Conservation (phyloP, 2,329 filamentous ascomycete species). For the Hypocreales sp. region DNA sequence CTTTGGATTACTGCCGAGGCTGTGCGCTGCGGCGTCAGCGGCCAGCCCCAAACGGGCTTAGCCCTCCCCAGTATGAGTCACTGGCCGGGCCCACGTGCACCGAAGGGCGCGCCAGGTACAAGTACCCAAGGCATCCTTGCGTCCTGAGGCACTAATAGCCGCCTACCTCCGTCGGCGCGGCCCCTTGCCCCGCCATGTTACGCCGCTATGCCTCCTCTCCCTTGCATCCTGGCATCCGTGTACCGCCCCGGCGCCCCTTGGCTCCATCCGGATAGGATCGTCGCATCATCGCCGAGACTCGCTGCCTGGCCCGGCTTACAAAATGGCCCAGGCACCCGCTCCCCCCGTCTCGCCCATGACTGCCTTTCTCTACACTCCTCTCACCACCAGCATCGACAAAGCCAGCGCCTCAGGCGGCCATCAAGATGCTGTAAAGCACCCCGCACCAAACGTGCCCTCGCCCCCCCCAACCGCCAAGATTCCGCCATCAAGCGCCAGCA, state of each 20-base stretch:
- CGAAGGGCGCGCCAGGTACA: constrained; percentile 7
- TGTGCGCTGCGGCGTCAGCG: constrained; percentile 1
- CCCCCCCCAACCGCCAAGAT: constrained; percentile 32
- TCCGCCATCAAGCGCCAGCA: constrained; percentile 23
- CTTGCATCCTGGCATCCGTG: no score
- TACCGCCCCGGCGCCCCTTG: no score
- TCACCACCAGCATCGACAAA: constrained; percentile 17
- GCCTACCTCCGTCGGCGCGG: background rate
- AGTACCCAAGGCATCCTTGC: no score
- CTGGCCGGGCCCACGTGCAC: constrained; percentile 9
- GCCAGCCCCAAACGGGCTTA: constrained; percentile 9
- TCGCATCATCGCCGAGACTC: constrained; percentile 12
- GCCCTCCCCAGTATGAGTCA: constrained; percentile 19
- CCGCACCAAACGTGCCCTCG: constrained; percentile 20
- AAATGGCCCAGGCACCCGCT: constrained; percentile 15
- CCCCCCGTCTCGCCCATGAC: constrained; percentile 4
- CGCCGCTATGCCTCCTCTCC: background rate
- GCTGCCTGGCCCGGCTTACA: constrained; percentile 34
- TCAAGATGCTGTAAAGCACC: constrained; percentile 45
- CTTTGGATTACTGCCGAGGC: no score
- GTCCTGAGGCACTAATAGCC: no score
- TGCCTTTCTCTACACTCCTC: constrained; percentile 17
- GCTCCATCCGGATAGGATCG: no score
- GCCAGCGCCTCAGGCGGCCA: constrained; percentile 21
- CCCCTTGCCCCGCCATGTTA: background rate